These are phyloP conservation scores for Microcyclospora pomicola DNA, from an alignment of 2,329 filamentous ascomycete species.

Conservation along the genomic window DNA sequence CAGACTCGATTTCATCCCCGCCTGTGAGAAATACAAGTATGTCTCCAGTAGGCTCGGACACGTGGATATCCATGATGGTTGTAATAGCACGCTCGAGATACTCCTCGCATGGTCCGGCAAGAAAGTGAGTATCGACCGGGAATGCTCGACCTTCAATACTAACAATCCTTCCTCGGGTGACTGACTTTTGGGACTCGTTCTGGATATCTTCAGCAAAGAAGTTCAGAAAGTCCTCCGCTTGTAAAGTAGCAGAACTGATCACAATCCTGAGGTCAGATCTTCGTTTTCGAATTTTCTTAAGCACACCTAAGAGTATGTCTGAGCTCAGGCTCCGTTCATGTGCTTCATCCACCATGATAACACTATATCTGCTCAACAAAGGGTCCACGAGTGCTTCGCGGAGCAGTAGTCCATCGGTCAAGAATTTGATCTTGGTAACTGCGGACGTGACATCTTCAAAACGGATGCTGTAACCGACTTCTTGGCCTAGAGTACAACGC, in stretches of 20 bases:
- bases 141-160: constrained; percentile 79
- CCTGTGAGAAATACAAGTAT: constrained; percentile 86
- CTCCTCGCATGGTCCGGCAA: constrained; percentile 64
- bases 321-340: constrained; percentile 89
- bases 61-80: constrained; percentile 78
- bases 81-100: constrained; percentile 75
- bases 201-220: constrained; percentile 47
- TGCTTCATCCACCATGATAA: constrained; percentile 96
- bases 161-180: constrained; percentile 50
- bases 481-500: constrained; percentile 71
- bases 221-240: constrained; percentile 69
- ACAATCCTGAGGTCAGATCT: constrained; percentile 74
- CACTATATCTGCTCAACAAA: constrained; percentile 75
- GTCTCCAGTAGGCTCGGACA: constrained; percentile 66
- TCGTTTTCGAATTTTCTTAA: constrained; percentile 79
- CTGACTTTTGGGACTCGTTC: constrained; percentile 14
- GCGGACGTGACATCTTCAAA: constrained; percentile 85
- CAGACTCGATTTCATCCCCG: constrained; percentile 78
- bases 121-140: constrained; percentile 74
- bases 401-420: constrained; percentile 85
- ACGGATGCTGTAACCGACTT: constrained; percentile 75
- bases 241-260: constrained; percentile 83
- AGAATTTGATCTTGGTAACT: constrained; percentile 78
- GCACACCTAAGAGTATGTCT: constrained; percentile 72
- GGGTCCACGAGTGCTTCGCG: constrained; percentile 89